Evolutionary conservation across 2,329 filamentous ascomycete genomes (phyloP), one percentile per base, ranked within the genome.

Genomic region (Emmonsiellopsis sp.): DNA sequence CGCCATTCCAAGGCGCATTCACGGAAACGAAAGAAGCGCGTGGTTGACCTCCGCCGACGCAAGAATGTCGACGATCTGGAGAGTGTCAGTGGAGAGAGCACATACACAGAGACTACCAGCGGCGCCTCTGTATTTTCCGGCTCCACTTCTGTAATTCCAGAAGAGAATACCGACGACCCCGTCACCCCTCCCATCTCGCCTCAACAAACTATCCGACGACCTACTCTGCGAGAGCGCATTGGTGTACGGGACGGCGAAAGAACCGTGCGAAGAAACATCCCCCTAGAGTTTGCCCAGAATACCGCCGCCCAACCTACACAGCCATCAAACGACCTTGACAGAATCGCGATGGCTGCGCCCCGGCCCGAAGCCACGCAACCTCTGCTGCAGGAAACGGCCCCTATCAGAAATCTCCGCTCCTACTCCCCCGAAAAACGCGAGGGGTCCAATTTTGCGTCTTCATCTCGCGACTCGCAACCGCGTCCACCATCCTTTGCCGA

Each of bases 121-220:
- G 60, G 78, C 1, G 82, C 69, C 1, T 72, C 72, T 3, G 64
- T 74, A 7, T 72, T 82, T 40, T 71, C 81, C 6, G 17, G 46
- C 34, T 71, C 82, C 40, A 72, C 80, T 0, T 77, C 79, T 0
- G 77, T 79, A 0, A 79, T 84, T 42, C 74, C 80, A 0, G 83
- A 84, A 59, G 83, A 85, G 56, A 74, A 77, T 3, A 78, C 80
- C 49, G 73, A 79, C 39, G 78, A 81, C 53, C 73, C 74, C 13
- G 68, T 77, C 11, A 80, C 77, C 9, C 79, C 78, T 17, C 77
- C 75, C 5, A 64, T 71, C 51, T 77, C 74, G 42, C 78, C 77
- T 9, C 62, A 67, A 49, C 65, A 52, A 48, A 66, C 64, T 33
- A 57, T 61, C 9, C 61, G 65, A n/a, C 57, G 69, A 49, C 66